Conservation (phyloP, 192 early-diverging fungal genomes). For the Umbelopsis ramanniana region DNA sequence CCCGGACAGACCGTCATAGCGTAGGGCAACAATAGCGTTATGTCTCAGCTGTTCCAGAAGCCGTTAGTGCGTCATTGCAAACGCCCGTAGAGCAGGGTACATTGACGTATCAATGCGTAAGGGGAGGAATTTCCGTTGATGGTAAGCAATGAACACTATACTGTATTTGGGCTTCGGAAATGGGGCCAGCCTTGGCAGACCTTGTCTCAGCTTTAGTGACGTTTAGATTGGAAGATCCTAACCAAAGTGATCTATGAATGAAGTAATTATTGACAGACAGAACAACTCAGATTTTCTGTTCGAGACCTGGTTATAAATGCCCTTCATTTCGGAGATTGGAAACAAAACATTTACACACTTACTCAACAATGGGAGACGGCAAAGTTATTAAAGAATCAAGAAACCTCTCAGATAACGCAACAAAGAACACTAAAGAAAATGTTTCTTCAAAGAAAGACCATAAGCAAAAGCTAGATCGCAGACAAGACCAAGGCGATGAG, state of each 20-base stretch:
- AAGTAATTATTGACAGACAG: background rate
- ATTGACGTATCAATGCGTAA: background rate
- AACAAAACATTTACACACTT: background rate
- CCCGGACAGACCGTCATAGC: background rate
- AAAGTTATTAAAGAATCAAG: constrained; percentile 10
- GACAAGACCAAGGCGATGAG: background rate
- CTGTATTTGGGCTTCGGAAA: background rate
- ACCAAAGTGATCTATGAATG: constrained; percentile 19
- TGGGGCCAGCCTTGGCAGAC: background rate
- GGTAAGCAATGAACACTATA: background rate
- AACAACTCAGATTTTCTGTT: background rate
- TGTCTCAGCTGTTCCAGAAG: background rate
- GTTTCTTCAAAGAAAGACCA: background rate
- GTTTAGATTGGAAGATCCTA: background rate
- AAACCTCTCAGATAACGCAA: no score
- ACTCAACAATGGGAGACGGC: background rate
- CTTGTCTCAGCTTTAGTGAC: background rate
- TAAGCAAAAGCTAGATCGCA: background rate
- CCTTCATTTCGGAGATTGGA: background rate
- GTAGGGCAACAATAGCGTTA: background rate
- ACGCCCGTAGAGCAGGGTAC: background rate
- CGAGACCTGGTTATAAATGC: constrained; percentile 2
- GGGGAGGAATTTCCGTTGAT: background rate
- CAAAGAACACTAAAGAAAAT: background rate
- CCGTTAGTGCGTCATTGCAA: background rate